phyloP scores from a whole-genome alignment of 768 basidiomycete genomes.

The Mycena venus region DNA sequence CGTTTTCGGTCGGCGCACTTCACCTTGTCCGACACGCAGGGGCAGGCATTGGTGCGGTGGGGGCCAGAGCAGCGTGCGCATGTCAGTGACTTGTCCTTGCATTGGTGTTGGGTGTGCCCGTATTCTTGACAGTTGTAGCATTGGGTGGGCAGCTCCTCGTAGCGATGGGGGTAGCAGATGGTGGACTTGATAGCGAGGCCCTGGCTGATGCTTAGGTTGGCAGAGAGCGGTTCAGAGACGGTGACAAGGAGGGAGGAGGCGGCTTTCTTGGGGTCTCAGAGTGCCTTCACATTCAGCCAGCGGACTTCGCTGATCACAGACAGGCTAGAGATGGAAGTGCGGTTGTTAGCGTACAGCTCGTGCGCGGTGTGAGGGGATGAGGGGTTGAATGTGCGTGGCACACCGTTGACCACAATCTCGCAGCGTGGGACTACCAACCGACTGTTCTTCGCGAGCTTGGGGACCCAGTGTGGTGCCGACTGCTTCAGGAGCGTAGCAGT shows the following conservation, averaged over 20 bases:
- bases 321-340: not conserved
- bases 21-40: too few species aligned
- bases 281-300: conserved; percentile 10
- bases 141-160: not conserved
- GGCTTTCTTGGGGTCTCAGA: conserved; percentile 2
- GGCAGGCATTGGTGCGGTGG: too few species aligned
- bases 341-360: conserved; percentile 6
- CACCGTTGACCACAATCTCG: not conserved
- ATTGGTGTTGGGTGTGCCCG: too few species aligned
- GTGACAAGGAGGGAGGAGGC: conserved; percentile 17
- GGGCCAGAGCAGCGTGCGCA: too few species aligned
- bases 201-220: not conserved
- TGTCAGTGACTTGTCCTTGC: too few species aligned
- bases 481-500: not conserved
- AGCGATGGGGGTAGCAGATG: not conserved
- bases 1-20: too few species aligned
- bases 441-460: not conserved
- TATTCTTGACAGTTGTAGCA: too few species aligned
- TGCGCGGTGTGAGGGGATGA: not conserved
- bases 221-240: conserved; percentile 7
- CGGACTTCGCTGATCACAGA: not conserved
- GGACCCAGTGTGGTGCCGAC: not conserved
- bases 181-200: not conserved
- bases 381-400: conserved; percentile 4
- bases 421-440: not conserved